phyloP scores from a whole-genome alignment of 192 early-diverging fungal species.

The Coemansia asiatica region DNA sequence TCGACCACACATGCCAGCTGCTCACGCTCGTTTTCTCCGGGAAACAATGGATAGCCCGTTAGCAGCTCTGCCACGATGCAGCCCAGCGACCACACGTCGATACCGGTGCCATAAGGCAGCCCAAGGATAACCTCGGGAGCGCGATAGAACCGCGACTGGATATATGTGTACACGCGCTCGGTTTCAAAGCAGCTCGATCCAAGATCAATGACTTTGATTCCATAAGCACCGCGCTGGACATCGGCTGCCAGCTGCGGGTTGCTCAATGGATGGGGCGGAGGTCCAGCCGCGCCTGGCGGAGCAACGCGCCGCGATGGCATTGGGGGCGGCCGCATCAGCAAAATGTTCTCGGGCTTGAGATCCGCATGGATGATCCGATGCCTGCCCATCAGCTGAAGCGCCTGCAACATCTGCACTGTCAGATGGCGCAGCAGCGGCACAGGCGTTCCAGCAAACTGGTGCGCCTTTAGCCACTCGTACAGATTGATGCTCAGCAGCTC shows the following conservation, averaged over 20 bases:
- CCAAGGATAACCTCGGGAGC: conserved; percentile 97
- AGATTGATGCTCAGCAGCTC: conserved; percentile 93
- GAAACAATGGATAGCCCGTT: conserved; percentile 90
- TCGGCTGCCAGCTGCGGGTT: conserved; percentile 43
- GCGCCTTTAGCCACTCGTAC: conserved; percentile 95
- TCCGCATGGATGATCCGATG: conserved; percentile 92
- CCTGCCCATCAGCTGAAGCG: conserved; percentile 68
- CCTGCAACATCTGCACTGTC: conserved; percentile 80
- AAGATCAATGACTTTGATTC: conserved; percentile 98
- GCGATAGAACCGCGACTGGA: conserved; percentile 95
- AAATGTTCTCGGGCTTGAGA: conserved; percentile 94
- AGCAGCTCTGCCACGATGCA: conserved; percentile 92
- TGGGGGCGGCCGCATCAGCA: conserved; percentile 69
- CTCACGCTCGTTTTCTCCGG: conserved; percentile 96
- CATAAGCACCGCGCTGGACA: conserved; percentile 51
- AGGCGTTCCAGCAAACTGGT: conserved; percentile 80
- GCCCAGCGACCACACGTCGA: conserved; percentile 97
- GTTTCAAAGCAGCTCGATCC: conserved; percentile 91
- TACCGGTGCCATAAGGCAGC: conserved; percentile 81
- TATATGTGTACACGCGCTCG: conserved; percentile 96
- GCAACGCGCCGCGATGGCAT: conserved; percentile 39
- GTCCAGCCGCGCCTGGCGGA: conserved; percentile 21
- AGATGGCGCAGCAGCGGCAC: conserved; percentile 56
- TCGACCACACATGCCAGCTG: conserved; percentile 96
- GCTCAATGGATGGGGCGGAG: conserved; percentile 39